Evolutionary conservation across 2,329 filamentous ascomycete species (phyloP).

Genomic region (Harringtonia aguacate): DNA sequence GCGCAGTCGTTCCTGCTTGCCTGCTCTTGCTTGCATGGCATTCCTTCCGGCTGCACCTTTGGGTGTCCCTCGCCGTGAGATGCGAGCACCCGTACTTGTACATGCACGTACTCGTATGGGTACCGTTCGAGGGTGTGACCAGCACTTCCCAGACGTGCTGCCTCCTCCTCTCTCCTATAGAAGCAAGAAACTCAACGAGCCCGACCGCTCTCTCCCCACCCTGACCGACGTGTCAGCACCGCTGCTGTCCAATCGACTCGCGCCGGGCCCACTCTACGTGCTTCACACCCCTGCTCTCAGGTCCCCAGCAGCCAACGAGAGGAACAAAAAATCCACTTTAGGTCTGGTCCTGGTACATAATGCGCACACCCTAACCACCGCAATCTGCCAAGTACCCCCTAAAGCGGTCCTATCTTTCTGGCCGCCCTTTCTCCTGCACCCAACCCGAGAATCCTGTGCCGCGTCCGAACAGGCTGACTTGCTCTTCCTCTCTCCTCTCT

Average conservation of each 20-base stretch:
- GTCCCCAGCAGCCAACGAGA: neutral
- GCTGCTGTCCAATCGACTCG: slow-evolving; percentile 11
- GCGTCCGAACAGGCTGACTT: slow-evolving; percentile 4
- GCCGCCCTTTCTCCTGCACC: neutral
- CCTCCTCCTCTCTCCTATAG: neutral
- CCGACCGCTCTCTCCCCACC: slow-evolving; percentile 1
- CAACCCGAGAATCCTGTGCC: slow-evolving; percentile 3
- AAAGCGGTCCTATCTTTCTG: slow-evolving; percentile 2
- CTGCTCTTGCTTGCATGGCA: too few species aligned
- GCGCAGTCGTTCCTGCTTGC: too few species aligned
- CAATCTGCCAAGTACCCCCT: slow-evolving; percentile 9
- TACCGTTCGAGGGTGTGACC: too few species aligned
- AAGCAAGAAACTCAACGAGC: neutral
- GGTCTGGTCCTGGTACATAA: neutral
- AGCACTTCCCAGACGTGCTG: too few species aligned
- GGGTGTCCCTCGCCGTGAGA: too few species aligned
- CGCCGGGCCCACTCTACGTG: slow-evolving; percentile 1
- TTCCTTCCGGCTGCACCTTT: too few species aligned
- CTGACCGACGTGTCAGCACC: slow-evolving; percentile 14
- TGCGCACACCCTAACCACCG: slow-evolving; percentile 2
- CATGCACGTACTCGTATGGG: too few species aligned
- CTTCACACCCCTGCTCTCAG: slow-evolving; percentile 7
- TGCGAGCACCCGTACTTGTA: too few species aligned
- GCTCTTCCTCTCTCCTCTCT: slow-evolving; percentile 1
- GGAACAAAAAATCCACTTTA: slow-evolving; percentile 1